phyloP scores from a whole-genome alignment of 192 early-diverging fungal species.

The Entrophospora sp. region DNA sequence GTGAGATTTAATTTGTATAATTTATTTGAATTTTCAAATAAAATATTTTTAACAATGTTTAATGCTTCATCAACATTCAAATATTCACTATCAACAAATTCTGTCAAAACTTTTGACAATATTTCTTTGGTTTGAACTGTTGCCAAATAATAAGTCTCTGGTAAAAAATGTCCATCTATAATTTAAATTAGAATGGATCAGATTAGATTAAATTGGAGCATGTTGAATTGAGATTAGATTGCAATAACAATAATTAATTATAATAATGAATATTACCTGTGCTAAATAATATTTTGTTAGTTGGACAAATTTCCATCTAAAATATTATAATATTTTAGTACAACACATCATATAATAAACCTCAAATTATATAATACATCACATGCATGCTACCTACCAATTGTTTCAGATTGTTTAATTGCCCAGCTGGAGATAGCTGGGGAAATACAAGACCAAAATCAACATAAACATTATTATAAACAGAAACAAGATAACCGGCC shows the following conservation, averaged over 20 bases:
- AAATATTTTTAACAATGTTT: slow-evolving; percentile 4
- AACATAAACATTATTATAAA: slow-evolving; percentile 14
- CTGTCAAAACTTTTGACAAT: slow-evolving; percentile 3
- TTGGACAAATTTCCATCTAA: slow-evolving; percentile 8
- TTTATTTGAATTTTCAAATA: slow-evolving; percentile 9
- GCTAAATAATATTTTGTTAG: slow-evolving; percentile 16
- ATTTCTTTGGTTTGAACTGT: slow-evolving; percentile 4
- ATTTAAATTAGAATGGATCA: too few relatives aligned
- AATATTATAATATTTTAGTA: background rate
- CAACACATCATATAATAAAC: background rate
- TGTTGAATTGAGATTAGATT: too few relatives aligned
- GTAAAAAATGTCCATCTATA: slow-evolving; percentile 10
- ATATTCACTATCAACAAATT: background rate
- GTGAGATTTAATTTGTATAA: slow-evolving; percentile 5
- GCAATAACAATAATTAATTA: too few relatives aligned
- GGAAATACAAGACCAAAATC: slow-evolving; percentile 10
- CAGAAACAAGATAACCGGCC: slow-evolving; percentile 20
- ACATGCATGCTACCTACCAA: background rate
- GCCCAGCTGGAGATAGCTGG: background rate
- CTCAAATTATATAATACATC: too few relatives aligned
- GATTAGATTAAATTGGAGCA: too few relatives aligned
- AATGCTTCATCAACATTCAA: slow-evolving; percentile 1
- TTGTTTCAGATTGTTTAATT: background rate
- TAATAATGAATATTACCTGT: background rate
- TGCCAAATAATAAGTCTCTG: slow-evolving; percentile 12